Evolutionary conservation across 371 early-diverging fungal genomes (phyloP), one percentile per base, ranked within the genome.

Genomic region (Dichotomocladium elegans): DNA sequence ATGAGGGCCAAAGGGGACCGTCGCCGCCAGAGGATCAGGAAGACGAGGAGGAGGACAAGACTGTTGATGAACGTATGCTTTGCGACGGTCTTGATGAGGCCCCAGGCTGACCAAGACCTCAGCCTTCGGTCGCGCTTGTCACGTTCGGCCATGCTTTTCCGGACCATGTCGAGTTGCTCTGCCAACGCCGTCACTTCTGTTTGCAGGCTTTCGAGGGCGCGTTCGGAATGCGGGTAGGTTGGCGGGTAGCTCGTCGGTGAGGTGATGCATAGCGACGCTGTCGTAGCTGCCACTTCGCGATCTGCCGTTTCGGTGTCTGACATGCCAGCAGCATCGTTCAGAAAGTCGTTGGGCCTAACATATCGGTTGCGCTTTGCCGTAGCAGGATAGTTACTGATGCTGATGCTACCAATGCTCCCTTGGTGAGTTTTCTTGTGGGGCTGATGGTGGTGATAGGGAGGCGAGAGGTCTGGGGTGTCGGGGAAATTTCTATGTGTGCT

Each of bases 111-210:
- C 73, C 68, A 68, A 19, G 51, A 34, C 44, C 42, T 31, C 37
- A 37, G 5, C 15, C 54, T 51, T 17, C 47, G 53, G 15, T 63
- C 53, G n/a, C 48, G 51, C 21, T 63, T 54, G 37, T 74, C 64
- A n/a, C 53, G 51, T 22, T 51, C 51, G 14, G 55, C 48, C 27
- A 74, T 56, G 9, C 51, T 48, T 21, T 47, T 41, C 37, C 69
- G 47, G 10, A 77, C 24, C 22, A 61, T 47, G 33, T 77, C 77
- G n/a, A 80, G 57, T 45, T 74, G 70, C 41, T 80, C 77, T 6
- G 75, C 64, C 24, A 80, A 44, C 4, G 70, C 77, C 3, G 75
- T 61, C 1, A 80, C 70, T 35, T 80, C 73, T 0, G 80, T 77
- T 27, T 80, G 80, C 15, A 80, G 44, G 21, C 47, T 63, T 46